These are phyloP conservation scores for Hysterium pulicare DNA, from an alignment of 2,329 filamentous ascomycete species.

Conservation along the genomic window DNA sequence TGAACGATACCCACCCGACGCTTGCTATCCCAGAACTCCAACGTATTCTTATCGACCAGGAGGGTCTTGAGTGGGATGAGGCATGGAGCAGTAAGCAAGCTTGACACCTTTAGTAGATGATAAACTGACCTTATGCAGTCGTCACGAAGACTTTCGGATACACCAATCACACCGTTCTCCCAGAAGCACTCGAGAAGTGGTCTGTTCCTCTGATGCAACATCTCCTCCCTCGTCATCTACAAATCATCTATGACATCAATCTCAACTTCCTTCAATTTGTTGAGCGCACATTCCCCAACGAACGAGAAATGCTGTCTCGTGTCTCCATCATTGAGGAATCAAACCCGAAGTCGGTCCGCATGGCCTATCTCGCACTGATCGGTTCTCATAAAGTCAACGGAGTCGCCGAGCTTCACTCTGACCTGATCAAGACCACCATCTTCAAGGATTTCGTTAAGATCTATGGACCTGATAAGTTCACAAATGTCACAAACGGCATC, in stretches of 20 bases:
- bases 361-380: slow-evolving; percentile 92
- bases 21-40: slow-evolving; percentile 94
- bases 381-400: slow-evolving; percentile 99
- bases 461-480: slow-evolving; percentile 96
- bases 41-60: slow-evolving; percentile 83
- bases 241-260: slow-evolving; percentile 99
- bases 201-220: slow-evolving; percentile 89
- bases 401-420: slow-evolving; percentile 94
- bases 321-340: slow-evolving; percentile 99
- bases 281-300: slow-evolving; percentile 84
- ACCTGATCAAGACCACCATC: slow-evolving; percentile 97
- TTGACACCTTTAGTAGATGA: not conserved
- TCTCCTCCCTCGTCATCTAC: slow-evolving; percentile 85
- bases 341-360: slow-evolving; percentile 95
- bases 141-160: slow-evolving; percentile 74
- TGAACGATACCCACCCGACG: slow-evolving; percentile 97
- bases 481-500: slow-evolving; percentile 97
- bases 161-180: slow-evolving; percentile 97
- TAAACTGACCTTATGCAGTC: slow-evolving; percentile 30
- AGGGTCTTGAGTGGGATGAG: slow-evolving; percentile 89
- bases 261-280: slow-evolving; percentile 87
- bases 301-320: slow-evolving; percentile 76
- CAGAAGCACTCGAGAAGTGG: slow-evolving; percentile 98
- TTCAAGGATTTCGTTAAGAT: slow-evolving; percentile 98
- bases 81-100: slow-evolving; percentile 74